Conservation (phyloP, 78 protist species). For the Dictyostelium purpureum region DNA sequence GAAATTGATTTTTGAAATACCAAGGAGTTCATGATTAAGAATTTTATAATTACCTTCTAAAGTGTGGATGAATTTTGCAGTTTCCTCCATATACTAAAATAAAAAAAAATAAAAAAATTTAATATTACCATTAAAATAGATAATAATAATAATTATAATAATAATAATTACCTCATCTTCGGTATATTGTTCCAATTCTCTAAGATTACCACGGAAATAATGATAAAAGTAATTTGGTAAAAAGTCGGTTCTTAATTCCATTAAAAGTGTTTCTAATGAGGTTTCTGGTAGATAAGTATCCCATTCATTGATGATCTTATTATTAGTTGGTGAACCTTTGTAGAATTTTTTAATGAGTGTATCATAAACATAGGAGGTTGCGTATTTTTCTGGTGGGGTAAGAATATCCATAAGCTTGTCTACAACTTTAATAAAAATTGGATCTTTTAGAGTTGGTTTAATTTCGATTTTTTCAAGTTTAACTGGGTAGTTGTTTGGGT, state of each 20-base stretch:
- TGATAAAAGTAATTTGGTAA: slow-evolving; percentile 12
- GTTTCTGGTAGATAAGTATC: too few relatives aligned
- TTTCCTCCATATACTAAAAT: background rate
- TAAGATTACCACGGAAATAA: slow-evolving; percentile 7
- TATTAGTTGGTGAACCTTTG: too few relatives aligned
- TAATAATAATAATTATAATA: background rate
- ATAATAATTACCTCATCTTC: background rate
- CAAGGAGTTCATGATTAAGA: background rate
- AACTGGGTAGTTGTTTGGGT: background rate
- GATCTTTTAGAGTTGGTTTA: too few relatives aligned
- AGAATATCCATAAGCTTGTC: too few relatives aligned
- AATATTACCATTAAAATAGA: background rate
- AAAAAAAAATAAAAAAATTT: background rate
- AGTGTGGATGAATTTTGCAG: background rate
- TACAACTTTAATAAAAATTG: too few relatives aligned
- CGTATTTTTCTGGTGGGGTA: too few relatives aligned
- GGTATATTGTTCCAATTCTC: slow-evolving; percentile 10
- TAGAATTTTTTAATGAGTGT: too few relatives aligned
- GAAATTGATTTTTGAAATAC: background rate
- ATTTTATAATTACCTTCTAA: background rate
- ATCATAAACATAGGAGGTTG: too few relatives aligned
- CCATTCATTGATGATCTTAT: too few relatives aligned
- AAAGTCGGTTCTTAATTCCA: background rate
- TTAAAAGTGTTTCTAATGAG: background rate
- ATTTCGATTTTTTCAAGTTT: too few relatives aligned